Base-by-base conservation (phyloP, 2,329 filamentous ascomycete species). In the Xylaria sp. region DNA sequence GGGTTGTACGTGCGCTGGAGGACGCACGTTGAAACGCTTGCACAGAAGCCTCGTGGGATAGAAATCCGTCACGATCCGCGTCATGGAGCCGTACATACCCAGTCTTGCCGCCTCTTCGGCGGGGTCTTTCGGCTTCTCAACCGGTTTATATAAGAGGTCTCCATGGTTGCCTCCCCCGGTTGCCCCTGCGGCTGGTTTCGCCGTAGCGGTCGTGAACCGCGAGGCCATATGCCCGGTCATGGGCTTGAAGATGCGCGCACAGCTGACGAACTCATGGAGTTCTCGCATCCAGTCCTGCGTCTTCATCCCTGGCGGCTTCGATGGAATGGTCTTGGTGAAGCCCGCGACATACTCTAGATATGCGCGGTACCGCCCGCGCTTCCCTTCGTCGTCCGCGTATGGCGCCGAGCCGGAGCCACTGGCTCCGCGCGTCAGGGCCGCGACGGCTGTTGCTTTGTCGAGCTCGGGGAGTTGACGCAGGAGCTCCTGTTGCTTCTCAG, bases 51-150 rank as follows among this genome's bases (percentile, higher is more conserved):
- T 83, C 1, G 90, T 89, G 0, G 95, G 95, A 69, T 89, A 89
- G 76, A 97, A 98, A 4, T 88, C 85, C 7, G 86, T 76, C 0
- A 83, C 81, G 21, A 83, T 87, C 64, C 95, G 84, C 2, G 95
- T 99, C 87, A 98, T 85, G 14, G 88, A 84, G 0, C 95, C 95
- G 77, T 94, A 97, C 93, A 98, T 97, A 60, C 92, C 93, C 73
- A 97, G 80, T 71, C 85, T 91, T 7, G 95, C 95, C 1, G 95
- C 95, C 69, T 92, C 89, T 73, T 94, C 90, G 11, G 92, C 92
- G 0, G 94, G 89, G 71, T 97, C 91, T 64, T 88, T 83, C 3
- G 83, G 82, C 69, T 89, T 92, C 23, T 79, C 75, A 8, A 78
- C 70, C 0, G 82, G 83, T 51, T 77, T 79, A 15, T 87, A 77